Evolutionary conservation across 192 early-diverging fungal genomes (phyloP).

Genomic region (Linnemannia exigua): DNA sequence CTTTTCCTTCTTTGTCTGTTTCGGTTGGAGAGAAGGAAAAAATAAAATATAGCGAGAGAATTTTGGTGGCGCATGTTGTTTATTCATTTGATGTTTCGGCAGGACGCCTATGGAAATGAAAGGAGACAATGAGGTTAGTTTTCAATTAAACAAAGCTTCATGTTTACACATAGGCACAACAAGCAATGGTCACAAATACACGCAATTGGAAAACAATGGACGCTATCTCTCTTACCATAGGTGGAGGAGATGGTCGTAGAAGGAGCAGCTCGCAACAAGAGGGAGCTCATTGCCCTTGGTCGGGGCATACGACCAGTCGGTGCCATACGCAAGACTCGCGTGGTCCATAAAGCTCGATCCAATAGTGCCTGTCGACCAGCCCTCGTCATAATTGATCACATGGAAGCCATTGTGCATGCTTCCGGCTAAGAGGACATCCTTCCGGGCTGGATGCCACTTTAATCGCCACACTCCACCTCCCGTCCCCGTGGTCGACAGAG

Average conservation of each 20-base stretch:
- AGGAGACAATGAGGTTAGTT: neutral
- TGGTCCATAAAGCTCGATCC: conserved; percentile 76
- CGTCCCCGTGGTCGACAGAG: conserved; percentile 74
- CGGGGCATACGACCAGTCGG: conserved; percentile 77
- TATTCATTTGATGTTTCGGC: neutral
- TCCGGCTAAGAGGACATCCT: conserved; percentile 77
- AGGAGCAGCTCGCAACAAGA: conserved; percentile 81
- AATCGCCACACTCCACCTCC: conserved; percentile 96
- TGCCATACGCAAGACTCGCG: conserved; percentile 82
- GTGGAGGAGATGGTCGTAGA: conserved; percentile 84
- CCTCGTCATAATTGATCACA: conserved; percentile 70
- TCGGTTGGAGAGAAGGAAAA: neutral
- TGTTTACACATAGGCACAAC: neutral
- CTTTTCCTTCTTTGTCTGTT: neutral
- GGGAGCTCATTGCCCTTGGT: conserved; percentile 23
- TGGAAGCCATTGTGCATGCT: conserved; percentile 96
- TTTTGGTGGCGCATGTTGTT: conserved; percentile 12
- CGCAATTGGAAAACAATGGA: neutral
- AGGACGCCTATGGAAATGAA: neutral
- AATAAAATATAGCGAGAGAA: neutral
- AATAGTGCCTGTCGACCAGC: conserved; percentile 28
- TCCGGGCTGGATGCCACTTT: conserved; percentile 90
- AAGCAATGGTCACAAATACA: too few species aligned
- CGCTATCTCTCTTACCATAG: conserved; percentile 66
- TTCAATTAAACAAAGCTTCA: neutral